These are phyloP conservation scores for Ulmus americana DNA, from an alignment of 331 rosid species.

Conservation along the genomic window DNA sequence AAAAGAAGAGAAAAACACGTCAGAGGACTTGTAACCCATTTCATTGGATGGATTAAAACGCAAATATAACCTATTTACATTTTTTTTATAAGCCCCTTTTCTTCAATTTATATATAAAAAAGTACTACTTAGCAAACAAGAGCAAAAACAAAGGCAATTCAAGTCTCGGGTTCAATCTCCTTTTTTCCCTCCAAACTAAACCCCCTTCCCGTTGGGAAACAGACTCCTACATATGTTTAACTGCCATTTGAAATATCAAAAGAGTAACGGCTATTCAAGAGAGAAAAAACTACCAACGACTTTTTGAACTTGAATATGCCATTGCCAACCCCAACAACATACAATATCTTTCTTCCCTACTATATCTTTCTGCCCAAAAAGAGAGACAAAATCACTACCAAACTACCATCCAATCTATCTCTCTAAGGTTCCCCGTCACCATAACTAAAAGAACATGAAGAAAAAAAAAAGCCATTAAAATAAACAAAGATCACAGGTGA, in stretches of 20 bases:
- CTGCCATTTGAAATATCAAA: slow-evolving; percentile 56
- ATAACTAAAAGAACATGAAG: slow-evolving; percentile 35
- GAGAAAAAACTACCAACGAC: slow-evolving; percentile 49
- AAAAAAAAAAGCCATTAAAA: slow-evolving; percentile 22
- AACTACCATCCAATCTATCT: slow-evolving; percentile 51
- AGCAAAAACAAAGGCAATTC: slow-evolving; percentile 1
- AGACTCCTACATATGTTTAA: slow-evolving; percentile 44
- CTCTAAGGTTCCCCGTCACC: slow-evolving; percentile 55
- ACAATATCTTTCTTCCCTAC: slow-evolving; percentile 36
- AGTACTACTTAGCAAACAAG: slow-evolving; percentile 7
- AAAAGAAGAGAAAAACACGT: slow-evolving; percentile 10
- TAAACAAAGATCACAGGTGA: neutral
- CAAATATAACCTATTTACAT: slow-evolving; percentile 22
- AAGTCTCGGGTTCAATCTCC: slow-evolving; percentile 9
- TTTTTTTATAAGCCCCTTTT: slow-evolving; percentile 14
- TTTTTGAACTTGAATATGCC: slow-evolving; percentile 49
- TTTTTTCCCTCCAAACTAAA: slow-evolving; percentile 32
- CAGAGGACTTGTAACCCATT: slow-evolving; percentile 18
- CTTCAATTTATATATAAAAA: neutral
- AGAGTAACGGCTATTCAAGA: slow-evolving; percentile 56
- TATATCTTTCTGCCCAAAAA: slow-evolving; percentile 38
- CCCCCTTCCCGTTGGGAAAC: slow-evolving; percentile 28
- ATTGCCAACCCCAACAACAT: slow-evolving; percentile 46
- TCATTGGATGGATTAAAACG: slow-evolving; percentile 14
- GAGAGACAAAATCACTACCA: slow-evolving; percentile 47